Conservation (phyloP, 2,329 filamentous ascomycete species). For the Colletotrichum melonis region DNA sequence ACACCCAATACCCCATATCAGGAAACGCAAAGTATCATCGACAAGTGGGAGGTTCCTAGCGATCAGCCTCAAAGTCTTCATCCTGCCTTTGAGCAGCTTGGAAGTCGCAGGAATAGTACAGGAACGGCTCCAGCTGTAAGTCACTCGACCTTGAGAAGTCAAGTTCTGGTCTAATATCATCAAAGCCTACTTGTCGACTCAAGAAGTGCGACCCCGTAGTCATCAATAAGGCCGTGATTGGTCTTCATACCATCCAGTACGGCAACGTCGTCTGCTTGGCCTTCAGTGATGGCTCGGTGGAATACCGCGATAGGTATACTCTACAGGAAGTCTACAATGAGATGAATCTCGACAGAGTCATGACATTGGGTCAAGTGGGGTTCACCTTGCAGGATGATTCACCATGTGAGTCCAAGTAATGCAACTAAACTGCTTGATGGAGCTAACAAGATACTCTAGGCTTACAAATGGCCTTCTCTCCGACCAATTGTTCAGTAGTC, state of each 20-base stretch:
- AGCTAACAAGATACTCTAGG: conserved; percentile 49
- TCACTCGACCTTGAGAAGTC: conserved; percentile 28
- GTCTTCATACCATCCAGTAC: conserved; percentile 74
- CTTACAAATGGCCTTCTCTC: conserved; percentile 70
- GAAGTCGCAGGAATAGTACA: conserved; percentile 67
- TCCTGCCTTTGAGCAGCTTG: conserved; percentile 81
- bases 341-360: conserved; percentile 72
- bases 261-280: conserved; percentile 78
- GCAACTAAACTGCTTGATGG: background rate
- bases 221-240: conserved; percentile 77
- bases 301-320: conserved; percentile 81
- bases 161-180: conserved; percentile 33
- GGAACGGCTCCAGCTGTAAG: conserved; percentile 32
- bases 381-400: conserved; percentile 77
- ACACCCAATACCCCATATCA: conserved; percentile 67
- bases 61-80: conserved; percentile 76
- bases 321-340: conserved; percentile 77
- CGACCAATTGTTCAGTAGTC: conserved; percentile 68
- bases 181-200: conserved; percentile 53
- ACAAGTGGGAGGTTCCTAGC: conserved; percentile 83
- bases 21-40: conserved; percentile 78
- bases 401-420: conserved; percentile 65
- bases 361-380: conserved; percentile 79
- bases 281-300: conserved; percentile 83
- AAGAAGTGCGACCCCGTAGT: conserved; percentile 75